Percentiles rank a stretch among this genome's conserved stretches.
Evolutionary conservation across 2,329 filamentous ascomycete species (phyloP).

Genomic region (Cladosporium velox): DNA sequence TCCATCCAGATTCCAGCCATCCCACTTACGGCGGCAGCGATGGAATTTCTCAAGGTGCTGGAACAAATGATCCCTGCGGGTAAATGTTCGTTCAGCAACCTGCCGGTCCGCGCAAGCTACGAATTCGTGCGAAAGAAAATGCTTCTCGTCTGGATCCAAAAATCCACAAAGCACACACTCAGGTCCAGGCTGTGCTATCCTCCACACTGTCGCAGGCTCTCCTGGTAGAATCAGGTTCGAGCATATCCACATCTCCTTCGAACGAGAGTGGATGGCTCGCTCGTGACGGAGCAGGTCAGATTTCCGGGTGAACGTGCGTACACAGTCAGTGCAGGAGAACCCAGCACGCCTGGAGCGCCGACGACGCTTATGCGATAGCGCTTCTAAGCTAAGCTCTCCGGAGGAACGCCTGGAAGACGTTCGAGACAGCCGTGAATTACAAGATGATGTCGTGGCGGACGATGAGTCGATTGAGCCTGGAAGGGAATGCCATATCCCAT

Average conservation of each 20-base stretch:
- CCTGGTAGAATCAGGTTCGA: neutral
- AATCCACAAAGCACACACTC: conserved; percentile 7
- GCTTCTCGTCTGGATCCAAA: conserved; percentile 2
- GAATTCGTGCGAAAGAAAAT: conserved; percentile 1
- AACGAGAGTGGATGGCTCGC: neutral
- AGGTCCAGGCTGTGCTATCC: neutral
- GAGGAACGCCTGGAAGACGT: conserved; percentile 1
- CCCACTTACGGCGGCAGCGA: conserved; percentile 10
- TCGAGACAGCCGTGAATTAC: neutral
- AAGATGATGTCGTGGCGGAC: conserved; percentile 2
- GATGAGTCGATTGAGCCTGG: conserved; percentile 4
- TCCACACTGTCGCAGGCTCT: conserved; percentile 1
- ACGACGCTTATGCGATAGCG: neutral
- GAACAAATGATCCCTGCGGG: conserved; percentile 5
- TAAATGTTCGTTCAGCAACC: neutral
- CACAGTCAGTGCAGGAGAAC: neutral
- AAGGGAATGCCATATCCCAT: neutral
- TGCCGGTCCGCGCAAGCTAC: conserved; percentile 6
- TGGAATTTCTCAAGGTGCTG: conserved; percentile 18
- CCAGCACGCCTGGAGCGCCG: neutral
- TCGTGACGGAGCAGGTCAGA: conserved; percentile 4
- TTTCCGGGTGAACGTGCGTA: neutral
- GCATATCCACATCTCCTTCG: conserved; percentile 1
- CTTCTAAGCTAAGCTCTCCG: neutral
- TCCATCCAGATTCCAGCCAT: conserved; percentile 2